Evolutionary conservation across 1,284 basidiomycete species (phyloP).

Genomic region (Filobasidium uniguttulatum): DNA sequence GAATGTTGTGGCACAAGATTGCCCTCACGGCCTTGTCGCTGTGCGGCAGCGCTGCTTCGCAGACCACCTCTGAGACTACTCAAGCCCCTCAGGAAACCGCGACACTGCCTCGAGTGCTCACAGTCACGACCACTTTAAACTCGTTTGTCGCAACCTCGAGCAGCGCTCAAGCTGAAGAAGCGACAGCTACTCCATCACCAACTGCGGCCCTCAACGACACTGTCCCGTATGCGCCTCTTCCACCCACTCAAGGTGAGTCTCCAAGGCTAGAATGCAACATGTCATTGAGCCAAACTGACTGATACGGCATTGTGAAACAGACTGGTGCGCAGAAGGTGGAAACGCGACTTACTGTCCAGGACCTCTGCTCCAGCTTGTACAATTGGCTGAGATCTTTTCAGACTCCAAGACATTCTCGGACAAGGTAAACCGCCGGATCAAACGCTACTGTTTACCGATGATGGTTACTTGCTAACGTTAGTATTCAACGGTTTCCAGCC

Average conservation of each 20-base stretch:
- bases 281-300: not conserved
- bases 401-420: slow-evolving; percentile 79
- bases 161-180: slow-evolving; percentile 23
- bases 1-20: too few relatives aligned
- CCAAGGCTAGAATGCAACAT: slow-evolving; percentile 45
- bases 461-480: slow-evolving; percentile 15
- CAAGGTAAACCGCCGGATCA: slow-evolving; percentile 38
- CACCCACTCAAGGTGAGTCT: slow-evolving; percentile 51
- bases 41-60: too few relatives aligned
- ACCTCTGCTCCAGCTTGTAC: slow-evolving; percentile 69
- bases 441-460: too few relatives aligned
- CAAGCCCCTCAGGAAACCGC: too few relatives aligned
- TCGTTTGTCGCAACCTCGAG: slow-evolving; percentile 2
- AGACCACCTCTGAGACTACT: not conserved
- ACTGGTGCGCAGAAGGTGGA: slow-evolving; percentile 24
- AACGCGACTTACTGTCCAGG: slow-evolving; percentile 69
- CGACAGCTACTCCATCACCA: slow-evolving; percentile 52
- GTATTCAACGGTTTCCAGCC: slow-evolving; percentile 41
- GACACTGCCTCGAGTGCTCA: too few relatives aligned
- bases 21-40: too few relatives aligned
- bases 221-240: slow-evolving; percentile 54
- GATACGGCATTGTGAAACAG: slow-evolving; percentile 10
- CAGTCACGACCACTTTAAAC: not conserved
- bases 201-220: slow-evolving; percentile 44
- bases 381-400: slow-evolving; percentile 56